Evolutionary conservation across 2,329 filamentous ascomycete genomes (phyloP).

Genomic region (Rhinocladiella similis): DNA sequence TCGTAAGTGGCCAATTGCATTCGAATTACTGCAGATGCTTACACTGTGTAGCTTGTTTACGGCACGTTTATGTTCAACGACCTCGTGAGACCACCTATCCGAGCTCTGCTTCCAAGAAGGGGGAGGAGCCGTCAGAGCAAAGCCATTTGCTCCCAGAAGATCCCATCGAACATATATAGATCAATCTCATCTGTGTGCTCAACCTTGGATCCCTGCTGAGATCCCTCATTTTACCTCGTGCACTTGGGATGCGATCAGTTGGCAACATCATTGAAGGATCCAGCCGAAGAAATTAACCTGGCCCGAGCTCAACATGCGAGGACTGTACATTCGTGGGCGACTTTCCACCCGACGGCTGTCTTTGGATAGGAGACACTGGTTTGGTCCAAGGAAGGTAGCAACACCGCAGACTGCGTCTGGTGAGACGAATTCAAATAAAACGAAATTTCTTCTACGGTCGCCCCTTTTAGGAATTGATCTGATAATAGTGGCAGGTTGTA

Average conservation of each 20-base stretch:
- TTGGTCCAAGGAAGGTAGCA: too few relatives aligned
- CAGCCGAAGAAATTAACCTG: background rate
- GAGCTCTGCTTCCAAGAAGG: conserved; percentile 58
- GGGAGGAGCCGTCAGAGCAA: conserved; percentile 43
- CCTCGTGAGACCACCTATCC: conserved; percentile 78
- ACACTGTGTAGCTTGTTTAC: conserved; percentile 69
- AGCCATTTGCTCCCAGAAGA: conserved; percentile 70
- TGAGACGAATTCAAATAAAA: background rate
- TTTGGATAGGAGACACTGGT: too few relatives aligned
- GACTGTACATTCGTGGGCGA: too few relatives aligned
- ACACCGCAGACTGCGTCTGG: too few relatives aligned
- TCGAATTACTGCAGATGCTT: background rate
- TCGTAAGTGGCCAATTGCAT: conserved; percentile 40
- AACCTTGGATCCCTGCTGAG: background rate
- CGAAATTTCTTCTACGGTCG: background rate
- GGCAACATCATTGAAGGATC: too few relatives aligned
- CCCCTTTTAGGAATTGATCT: conserved; percentile 12
- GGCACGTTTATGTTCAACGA: conserved; percentile 97
- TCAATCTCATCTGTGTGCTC: background rate
- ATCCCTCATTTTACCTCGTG: background rate
- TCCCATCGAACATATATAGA: conserved; percentile 68
- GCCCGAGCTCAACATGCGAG: too few relatives aligned
- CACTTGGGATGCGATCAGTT: background rate
- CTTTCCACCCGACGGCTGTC: too few relatives aligned
- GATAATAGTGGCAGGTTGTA: conserved; percentile 6